These are phyloP conservation scores for Paracoccidioides lutzii DNA, from an alignment of 2,329 filamentous ascomycete species.

Conservation along the genomic window DNA sequence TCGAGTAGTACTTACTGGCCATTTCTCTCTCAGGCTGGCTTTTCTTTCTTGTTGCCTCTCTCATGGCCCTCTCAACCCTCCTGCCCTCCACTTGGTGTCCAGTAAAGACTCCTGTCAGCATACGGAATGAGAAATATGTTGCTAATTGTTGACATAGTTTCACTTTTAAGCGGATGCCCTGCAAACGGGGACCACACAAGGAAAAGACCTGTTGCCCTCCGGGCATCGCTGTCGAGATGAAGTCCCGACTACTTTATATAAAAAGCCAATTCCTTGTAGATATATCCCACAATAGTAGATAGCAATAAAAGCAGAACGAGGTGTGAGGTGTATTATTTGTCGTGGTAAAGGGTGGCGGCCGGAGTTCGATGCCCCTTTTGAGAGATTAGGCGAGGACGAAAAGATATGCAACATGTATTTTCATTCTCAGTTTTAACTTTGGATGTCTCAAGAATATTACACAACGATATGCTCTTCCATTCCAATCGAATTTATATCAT, in stretches of 20 bases:
- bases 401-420: background rate
- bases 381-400: background rate
- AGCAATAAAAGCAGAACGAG: background rate
- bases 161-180: background rate
- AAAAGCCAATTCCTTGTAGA: too few relatives aligned
- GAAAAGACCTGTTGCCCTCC: background rate
- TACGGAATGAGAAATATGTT: background rate
- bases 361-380: background rate
- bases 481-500: background rate
- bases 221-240: background rate
- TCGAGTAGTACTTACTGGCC: background rate
- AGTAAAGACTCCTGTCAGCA: conserved; percentile 5
- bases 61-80: conserved; percentile 12
- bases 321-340: background rate
- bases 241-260: background rate
- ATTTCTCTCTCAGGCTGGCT: background rate
- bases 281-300: background rate
- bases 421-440: background rate
- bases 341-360: background rate
- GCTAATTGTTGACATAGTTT: background rate
- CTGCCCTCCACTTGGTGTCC: conserved; percentile 14
- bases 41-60: background rate
- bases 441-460: background rate
- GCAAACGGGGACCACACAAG: background rate
- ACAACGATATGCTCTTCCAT: background rate